Evolutionary conservation across 495 filamentous ascomycete genomes (phyloP).

Genomic region (Penicillium cosmopolitanum): DNA sequence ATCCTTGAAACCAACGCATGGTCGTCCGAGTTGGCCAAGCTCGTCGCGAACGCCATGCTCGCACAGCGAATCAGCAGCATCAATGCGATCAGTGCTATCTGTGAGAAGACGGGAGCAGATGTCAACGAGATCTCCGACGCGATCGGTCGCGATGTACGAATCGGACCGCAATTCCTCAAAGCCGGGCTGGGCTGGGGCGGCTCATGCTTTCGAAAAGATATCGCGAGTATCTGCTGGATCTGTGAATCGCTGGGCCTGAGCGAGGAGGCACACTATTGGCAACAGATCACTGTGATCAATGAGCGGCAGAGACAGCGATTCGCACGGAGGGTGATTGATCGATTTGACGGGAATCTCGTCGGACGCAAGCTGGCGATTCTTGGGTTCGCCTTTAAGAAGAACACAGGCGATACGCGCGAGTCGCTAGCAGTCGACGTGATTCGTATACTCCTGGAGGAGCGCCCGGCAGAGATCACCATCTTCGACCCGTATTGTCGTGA

Average conservation of each 20-base stretch:
- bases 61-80: constrained; percentile 82
- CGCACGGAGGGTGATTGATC: constrained; percentile 55
- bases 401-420: constrained; percentile 75
- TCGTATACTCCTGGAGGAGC: constrained; percentile 62
- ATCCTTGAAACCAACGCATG: constrained; percentile 75
- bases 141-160: constrained; percentile 68
- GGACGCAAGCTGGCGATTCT: constrained; percentile 70
- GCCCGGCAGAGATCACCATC: constrained; percentile 59
- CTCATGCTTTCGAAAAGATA: constrained; percentile 75
- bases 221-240: constrained; percentile 75
- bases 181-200: constrained; percentile 74
- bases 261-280: constrained; percentile 77
- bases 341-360: constrained; percentile 68
- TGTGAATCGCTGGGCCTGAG: constrained; percentile 65
- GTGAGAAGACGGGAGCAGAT: constrained; percentile 75
- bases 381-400: constrained; percentile 78
- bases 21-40: constrained; percentile 77
- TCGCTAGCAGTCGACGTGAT: constrained; percentile 69
- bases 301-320: constrained; percentile 73
- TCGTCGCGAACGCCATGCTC: constrained; percentile 78
- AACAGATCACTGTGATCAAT: constrained; percentile 70
- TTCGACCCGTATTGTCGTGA: constrained; percentile 68
- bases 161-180: constrained; percentile 70
- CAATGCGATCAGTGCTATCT: constrained; percentile 76
- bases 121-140: constrained; percentile 68